These are phyloP conservation scores for Colletotrichum abscissum DNA, from an alignment of 2,329 filamentous ascomycete species.

Conservation along the genomic window DNA sequence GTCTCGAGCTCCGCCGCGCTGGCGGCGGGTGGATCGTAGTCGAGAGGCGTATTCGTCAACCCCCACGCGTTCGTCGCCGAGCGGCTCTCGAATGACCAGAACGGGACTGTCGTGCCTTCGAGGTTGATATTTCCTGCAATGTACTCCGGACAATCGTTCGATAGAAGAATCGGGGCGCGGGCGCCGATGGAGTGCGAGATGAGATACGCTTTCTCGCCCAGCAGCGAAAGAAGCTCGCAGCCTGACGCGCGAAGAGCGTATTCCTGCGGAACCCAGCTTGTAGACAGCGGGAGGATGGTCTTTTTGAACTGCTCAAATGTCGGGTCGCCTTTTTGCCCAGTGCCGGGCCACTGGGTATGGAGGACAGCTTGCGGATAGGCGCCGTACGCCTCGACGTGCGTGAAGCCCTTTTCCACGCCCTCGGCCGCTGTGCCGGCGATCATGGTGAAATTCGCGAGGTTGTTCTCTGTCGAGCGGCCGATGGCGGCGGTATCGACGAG, in stretches of 20 bases:
- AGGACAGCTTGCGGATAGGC: constrained; percentile 41
- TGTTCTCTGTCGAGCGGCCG: constrained; percentile 48
- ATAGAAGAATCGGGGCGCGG: constrained; percentile 36
- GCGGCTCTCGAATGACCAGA: constrained; percentile 39
- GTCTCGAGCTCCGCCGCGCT: constrained; percentile 29
- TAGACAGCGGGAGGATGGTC: constrained; percentile 42
- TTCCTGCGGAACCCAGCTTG: constrained; percentile 42
- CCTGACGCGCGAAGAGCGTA: constrained; percentile 42
- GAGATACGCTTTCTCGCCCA: constrained; percentile 43
- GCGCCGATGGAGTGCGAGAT: constrained; percentile 46
- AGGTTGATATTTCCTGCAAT: constrained; percentile 43
- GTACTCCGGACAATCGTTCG: constrained; percentile 42
- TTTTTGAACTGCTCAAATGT: constrained; percentile 44
- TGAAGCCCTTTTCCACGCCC: constrained; percentile 46
- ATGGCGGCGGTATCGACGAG: constrained; percentile 54
- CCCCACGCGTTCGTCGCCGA: constrained; percentile 48
- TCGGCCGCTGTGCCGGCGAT: constrained; percentile 34
- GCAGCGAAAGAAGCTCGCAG: constrained; percentile 43
- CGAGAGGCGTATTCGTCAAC: constrained; percentile 53
- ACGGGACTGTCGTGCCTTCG: constrained; percentile 43
- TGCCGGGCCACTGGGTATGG: constrained; percentile 54
- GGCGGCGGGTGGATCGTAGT: constrained; percentile 50
- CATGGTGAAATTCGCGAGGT: constrained; percentile 36
- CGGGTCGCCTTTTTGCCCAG: constrained; percentile 40
- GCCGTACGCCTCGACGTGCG: constrained; percentile 40